Base-by-base conservation (phyloP, 176 grass and related monocot genomes). In the Metroxylon sagu region DNA sequence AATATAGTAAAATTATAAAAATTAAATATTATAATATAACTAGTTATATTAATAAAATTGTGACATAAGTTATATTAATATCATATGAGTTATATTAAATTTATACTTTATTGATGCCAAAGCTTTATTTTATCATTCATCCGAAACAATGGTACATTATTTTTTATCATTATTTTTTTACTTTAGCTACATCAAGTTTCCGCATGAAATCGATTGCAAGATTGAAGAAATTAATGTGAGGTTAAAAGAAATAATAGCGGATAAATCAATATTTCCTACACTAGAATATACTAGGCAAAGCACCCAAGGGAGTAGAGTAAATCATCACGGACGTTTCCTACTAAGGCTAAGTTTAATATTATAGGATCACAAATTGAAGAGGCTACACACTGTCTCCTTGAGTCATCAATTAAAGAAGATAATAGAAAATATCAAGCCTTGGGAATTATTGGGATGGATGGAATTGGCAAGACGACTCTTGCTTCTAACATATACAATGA, bases 391-490 rank as follows among this genome's bases (percentile, higher is more conserved):
- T 54, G 51, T 10, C 79, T 95, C 52, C 80, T 95, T 54, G 61
- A 81, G 12, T 79, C 71, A 51, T 74, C 90, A 71, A 27, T 89
- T 19, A 80, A 73, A 50, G 71, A 79, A 49, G 83, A 73, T 35
- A 82, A 89, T 66, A 86, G 87, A 62, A 87, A 87, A 64, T 85
- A 80, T 49, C 78, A 80, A 26, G 35, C 83, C 35, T 85, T 89
- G 4, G 89, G 72, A 49, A 64, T 95, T 50, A 60, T 84, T 19
- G 90, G 90, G 3, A 71, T 65, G 0, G 77, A 66, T 49, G 90
- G 82, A 29, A 84, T 95, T 3, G 90, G 86, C 48, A 95, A 95
- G 84, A 90, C 86, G 0, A 87, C 74, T 0, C 77, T 95, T 79
- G 86, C 83, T 48, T 67, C 62, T 57, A 82, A 59, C 71, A 78